These are phyloP conservation scores for Beauveria medogensis DNA, from an alignment of 2,329 filamentous ascomycete species.

Conservation along the genomic window DNA sequence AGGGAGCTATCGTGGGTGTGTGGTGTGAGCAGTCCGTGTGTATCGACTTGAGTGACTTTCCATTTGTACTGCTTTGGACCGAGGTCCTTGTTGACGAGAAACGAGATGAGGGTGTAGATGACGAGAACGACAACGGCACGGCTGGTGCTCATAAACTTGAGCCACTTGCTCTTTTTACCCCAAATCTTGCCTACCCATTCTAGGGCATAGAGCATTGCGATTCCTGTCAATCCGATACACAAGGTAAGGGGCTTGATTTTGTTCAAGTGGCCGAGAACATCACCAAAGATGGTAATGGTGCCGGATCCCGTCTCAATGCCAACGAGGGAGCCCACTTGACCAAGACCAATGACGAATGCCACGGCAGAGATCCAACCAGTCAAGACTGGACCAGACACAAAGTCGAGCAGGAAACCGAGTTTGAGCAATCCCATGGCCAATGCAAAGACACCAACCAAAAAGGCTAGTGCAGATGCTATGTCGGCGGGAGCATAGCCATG, in stretches of 20 bases:
- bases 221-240: slow-evolving; percentile 49
- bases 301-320: slow-evolving; percentile 45
- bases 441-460: slow-evolving; percentile 55
- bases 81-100: slow-evolving; percentile 48
- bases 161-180: slow-evolving; percentile 47
- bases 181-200: slow-evolving; percentile 51
- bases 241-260: slow-evolving; percentile 50
- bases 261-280: slow-evolving; percentile 48
- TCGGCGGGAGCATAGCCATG: slow-evolving; percentile 44
- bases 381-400: slow-evolving; percentile 56
- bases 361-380: slow-evolving; percentile 60
- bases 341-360: slow-evolving; percentile 56
- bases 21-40: slow-evolving; percentile 45
- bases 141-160: slow-evolving; percentile 53
- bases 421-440: slow-evolving; percentile 53
- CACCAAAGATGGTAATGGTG: slow-evolving; percentile 49
- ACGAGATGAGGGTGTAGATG: slow-evolving; percentile 56
- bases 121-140: slow-evolving; percentile 53
- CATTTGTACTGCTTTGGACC: slow-evolving; percentile 41
- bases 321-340: slow-evolving; percentile 54
- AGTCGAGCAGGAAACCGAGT: slow-evolving; percentile 57
- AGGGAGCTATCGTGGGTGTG: slow-evolving; percentile 38
- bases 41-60: slow-evolving; percentile 48
- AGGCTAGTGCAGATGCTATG: slow-evolving; percentile 53
- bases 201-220: slow-evolving; percentile 47